Evolutionary conservation across 805 yeast species (phyloP).

Genomic region (Cyberlindnera meyerae): DNA sequence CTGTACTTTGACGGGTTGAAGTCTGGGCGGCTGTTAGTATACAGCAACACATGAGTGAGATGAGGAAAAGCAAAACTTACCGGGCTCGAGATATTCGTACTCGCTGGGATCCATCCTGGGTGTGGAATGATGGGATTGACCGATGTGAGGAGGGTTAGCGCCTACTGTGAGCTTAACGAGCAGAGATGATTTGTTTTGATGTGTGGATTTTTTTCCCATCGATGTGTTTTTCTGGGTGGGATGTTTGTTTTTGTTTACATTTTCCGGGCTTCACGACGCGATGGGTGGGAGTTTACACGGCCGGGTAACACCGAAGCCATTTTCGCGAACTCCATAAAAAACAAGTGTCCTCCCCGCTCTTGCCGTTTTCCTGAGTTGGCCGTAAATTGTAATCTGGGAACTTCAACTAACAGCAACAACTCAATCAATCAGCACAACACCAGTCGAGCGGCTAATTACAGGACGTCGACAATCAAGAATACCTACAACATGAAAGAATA

Average conservation of each 20-base stretch:
- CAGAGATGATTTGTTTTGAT: too few species aligned
- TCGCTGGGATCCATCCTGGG: constrained; percentile 31
- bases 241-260: constrained; percentile 2
- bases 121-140: too few species aligned
- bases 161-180: too few species aligned
- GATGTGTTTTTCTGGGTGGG: neutral
- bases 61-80: constrained; percentile 18
- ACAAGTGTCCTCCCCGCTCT: too few species aligned
- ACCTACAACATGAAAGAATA: constrained; percentile 26
- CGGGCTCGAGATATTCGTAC: constrained; percentile 34
- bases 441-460: too few species aligned
- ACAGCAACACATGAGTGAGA: neutral
- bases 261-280: neutral
- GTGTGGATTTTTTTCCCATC: neutral
- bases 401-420: too few species aligned
- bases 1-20: constrained; percentile 65
- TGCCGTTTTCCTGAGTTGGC: too few species aligned
- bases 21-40: constrained; percentile 28
- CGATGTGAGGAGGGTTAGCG: too few species aligned
- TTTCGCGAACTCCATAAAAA: too few species aligned
- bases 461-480: too few species aligned
- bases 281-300: neutral
- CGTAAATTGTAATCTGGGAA: too few species aligned
- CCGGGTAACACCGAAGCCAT: constrained; percentile 10
- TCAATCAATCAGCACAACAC: too few species aligned